Conservation (phyloP, 768 basidiomycete species). For the Rhodotorula paludigena region DNA sequence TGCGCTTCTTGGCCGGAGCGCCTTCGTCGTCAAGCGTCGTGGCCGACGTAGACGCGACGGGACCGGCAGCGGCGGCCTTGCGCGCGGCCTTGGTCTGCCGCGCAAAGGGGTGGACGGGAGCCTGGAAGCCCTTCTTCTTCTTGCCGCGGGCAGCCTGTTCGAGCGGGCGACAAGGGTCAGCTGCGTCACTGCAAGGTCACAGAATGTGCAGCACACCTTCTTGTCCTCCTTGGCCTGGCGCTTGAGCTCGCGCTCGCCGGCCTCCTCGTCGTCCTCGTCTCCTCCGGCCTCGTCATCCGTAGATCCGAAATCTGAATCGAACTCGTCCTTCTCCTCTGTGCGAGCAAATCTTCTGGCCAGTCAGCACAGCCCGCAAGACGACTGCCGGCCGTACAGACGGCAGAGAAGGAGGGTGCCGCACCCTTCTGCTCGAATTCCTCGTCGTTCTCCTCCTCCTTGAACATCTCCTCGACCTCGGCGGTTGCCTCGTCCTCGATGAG, state of each 20-base stretch:
- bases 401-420: constrained; percentile 40
- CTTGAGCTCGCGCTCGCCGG: constrained; percentile 50
- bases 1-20: constrained; percentile 17
- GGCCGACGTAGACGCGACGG: constrained; percentile 34
- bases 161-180: neutral
- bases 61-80: constrained; percentile 9
- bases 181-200: neutral
- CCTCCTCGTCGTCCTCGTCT: constrained; percentile 56
- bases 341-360: neutral
- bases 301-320: constrained; percentile 77
- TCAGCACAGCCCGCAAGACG: constrained; percentile 4
- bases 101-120: constrained; percentile 35
- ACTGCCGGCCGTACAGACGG: too few species aligned
- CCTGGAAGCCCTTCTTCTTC: constrained; percentile 33
- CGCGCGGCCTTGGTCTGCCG: constrained; percentile 26
- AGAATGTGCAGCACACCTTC: constrained; percentile 17
- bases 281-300: constrained; percentile 61
- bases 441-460: constrained; percentile 66
- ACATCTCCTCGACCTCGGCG: constrained; percentile 53
- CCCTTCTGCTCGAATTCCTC: constrained; percentile 67
- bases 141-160: constrained; percentile 24
- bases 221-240: constrained; percentile 35
- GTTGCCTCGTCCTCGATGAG: constrained; percentile 31
- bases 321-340: constrained; percentile 72
- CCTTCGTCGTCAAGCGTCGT: constrained; percentile 18